Conservation (phyloP, 1,139 yeast species). For the Saccharomyces hybrid region DNA sequence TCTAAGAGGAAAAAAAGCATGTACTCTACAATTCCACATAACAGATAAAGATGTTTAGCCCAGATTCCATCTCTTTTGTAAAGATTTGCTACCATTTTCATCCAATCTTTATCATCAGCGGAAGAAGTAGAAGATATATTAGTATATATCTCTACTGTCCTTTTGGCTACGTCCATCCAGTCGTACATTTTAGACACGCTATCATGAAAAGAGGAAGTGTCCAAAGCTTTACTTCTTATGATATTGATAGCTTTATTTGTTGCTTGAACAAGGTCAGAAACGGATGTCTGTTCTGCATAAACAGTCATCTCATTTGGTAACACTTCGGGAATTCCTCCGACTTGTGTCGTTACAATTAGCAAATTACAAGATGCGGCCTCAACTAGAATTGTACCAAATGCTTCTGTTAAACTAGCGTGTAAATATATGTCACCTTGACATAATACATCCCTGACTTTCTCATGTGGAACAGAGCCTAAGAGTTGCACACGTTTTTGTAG, state of each 20-base stretch:
- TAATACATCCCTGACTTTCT: constrained; percentile 89
- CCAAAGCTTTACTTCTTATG: constrained; percentile 51
- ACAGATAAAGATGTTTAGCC: constrained; percentile 76
- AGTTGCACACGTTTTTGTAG: constrained; percentile 83
- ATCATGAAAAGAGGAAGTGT: constrained; percentile 69
- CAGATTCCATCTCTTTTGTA: constrained; percentile 66
- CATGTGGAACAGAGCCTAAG: constrained; percentile 85
- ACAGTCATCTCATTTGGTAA: constrained; percentile 90
- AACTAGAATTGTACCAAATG: constrained; percentile 93
- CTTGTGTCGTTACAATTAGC: constrained; percentile 88
- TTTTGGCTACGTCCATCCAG: constrained; percentile 81
- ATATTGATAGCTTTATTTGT: constrained; percentile 57
- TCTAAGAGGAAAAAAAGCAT: constrained; percentile 58
- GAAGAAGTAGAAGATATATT: constrained; percentile 33
- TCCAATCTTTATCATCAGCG: constrained; percentile 43
- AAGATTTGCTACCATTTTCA: constrained; percentile 47
- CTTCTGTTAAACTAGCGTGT: constrained; percentile 93
- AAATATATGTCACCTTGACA: constrained; percentile 87
- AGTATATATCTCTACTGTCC: constrained; percentile 80
- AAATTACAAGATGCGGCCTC: constrained; percentile 98
- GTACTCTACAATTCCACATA: constrained; percentile 75
- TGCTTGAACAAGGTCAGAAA: constrained; percentile 66
- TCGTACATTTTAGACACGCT: constrained; percentile 80
- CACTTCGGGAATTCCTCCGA: constrained; percentile 97
- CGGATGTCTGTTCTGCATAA: constrained; percentile 74